Base-by-base conservation (phyloP, 2,329 filamentous ascomycete genomes). In the Nothophaeocryptopus gaeumannii region DNA sequence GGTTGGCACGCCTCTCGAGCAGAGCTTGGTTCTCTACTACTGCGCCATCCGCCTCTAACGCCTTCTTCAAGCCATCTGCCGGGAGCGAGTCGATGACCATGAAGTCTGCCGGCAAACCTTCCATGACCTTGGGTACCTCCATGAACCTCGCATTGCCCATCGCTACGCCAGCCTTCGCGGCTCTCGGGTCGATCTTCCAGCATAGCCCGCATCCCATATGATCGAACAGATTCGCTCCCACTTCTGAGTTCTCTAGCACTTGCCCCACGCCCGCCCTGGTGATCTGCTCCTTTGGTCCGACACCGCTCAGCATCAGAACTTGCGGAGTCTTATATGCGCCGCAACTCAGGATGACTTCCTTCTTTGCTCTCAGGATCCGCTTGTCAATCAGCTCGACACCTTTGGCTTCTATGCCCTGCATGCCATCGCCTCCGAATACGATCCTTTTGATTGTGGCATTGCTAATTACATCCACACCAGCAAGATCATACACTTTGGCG, bases 171-270 rank as follows among this genome's bases (percentile, higher is more conserved):
- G 58, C 14, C 58, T 52, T 40, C 62, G 63, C 34, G 70, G 58
- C n/a, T n/a, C 16, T 26, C 9, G 20, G 20, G 7, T 26, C 20
- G 20, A 40, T 14, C 51, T 56, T 54, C 56, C 51, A 68, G n/a
- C 57, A 50, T 38, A 53, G 56, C 29, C 64, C 58, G 30, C 58
- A 67, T 20, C 56, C 52, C 11, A 62, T 47, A 63, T 84, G 81
- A 61, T 84, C 81, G 57, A 80, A 72, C 29, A 84, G 72, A 65
- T 84, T 84, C 67, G 80, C 77, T 48, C 81, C 81, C 8, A 84
- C 80, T 43, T 79, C 80, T 9, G 79, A 76, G 34, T 82, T 73
- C 59, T 83, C 76, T 56, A 75, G 72, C 45, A 82, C 74, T 12
- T 81, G 73, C 16, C 72, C 70, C 48, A 84, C 79, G 54, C 75